These are phyloP conservation scores for Amanita thiersii DNA, from an alignment of 768 basidiomycete genomes.

Conservation along the genomic window DNA sequence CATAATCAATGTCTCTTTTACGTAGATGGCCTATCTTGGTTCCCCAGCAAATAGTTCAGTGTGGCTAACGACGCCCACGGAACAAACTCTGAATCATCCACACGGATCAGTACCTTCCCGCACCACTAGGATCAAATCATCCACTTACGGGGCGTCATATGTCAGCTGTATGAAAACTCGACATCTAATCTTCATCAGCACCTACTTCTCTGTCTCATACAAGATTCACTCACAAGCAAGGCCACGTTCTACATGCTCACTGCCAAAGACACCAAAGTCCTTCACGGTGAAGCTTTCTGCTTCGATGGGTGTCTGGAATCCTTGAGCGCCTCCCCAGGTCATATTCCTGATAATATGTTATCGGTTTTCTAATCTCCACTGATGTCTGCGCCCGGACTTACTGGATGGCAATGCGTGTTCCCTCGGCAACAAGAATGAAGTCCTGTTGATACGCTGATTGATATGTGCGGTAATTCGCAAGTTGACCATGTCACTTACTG, in stretches of 20 bases:
- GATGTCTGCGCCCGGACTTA: too few relatives aligned
- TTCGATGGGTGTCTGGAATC: slow-evolving; percentile 57
- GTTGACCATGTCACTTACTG: slow-evolving; percentile 36
- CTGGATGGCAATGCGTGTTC: slow-evolving; percentile 49
- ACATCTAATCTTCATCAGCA: slow-evolving; percentile 27
- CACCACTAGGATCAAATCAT: too few relatives aligned
- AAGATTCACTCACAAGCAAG: slow-evolving; percentile 43
- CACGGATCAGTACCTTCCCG: too few relatives aligned
- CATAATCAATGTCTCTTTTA: too few relatives aligned
- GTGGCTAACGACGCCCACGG: slow-evolving; percentile 39
- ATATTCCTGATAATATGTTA: slow-evolving; percentile 23
- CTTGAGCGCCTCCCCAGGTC: slow-evolving; percentile 53
- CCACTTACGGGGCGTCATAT: slow-evolving; percentile 49
- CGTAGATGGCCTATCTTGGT: slow-evolving; percentile 35
- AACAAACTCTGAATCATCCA: slow-evolving; percentile 35
- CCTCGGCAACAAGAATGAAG: slow-evolving; percentile 35
- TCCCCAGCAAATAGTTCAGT: slow-evolving; percentile 35
- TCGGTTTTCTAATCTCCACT: neutral
- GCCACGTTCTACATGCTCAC: slow-evolving; percentile 52
- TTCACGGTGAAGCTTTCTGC: slow-evolving; percentile 56
- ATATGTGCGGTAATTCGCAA: slow-evolving; percentile 22
- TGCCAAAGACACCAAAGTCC: slow-evolving; percentile 55
- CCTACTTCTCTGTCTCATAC: slow-evolving; percentile 2
- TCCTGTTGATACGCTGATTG: slow-evolving; percentile 17
- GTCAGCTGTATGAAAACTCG: slow-evolving; percentile 50